Evolutionary conservation across 305 asterid genomes (phyloP), one percentile per base, ranked within the genome.

Genomic region (Fraxinus floribunda): DNA sequence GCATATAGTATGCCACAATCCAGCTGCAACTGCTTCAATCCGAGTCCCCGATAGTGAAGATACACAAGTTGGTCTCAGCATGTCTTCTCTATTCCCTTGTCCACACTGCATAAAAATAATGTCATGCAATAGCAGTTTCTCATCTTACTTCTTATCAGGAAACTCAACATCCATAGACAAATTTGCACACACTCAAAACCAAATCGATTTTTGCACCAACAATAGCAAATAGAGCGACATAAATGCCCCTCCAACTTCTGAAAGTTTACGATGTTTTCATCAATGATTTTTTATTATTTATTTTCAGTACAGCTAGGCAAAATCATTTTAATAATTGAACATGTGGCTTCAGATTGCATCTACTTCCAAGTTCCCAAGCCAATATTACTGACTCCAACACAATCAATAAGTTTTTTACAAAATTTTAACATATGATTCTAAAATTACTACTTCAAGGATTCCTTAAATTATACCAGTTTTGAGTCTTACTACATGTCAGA

Each of bases 1-100:
- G 84, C 91, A 88, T 46, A 90, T 66, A 13, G 93, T 88, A 82
- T 90, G 93, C 93, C 91, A 90, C 55, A 90, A 90, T 75, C 93
- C 93, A 81, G 93, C 91, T 29, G 93, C 90, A 75, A 90, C 86
- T 26, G 90, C 81, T 79, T 81, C 86, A 35, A 88, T 86, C 77
- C 60, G 84, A 81, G 84, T 82, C 75, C 84, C 89, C 81, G 76
- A 35, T 55, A 90, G 85, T 46, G 89, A 90, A 74, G 89, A 52
- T 71, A 90, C 90, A 77, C 84, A 86, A n/a, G 89, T 80, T 35
- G 91, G 93, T 49, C 86, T 86, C 44, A 88, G 84, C 82, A 85
- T 4, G 82, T 90, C 91, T 75, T 86, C 85, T 5, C 78, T 88
- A 75, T 90, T 87, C 82, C 93, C 93, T 83, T 85, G 91, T 79